Base-by-base conservation (phyloP, 768 basidiomycete species). In the Leccinum pellstonianum region DNA sequence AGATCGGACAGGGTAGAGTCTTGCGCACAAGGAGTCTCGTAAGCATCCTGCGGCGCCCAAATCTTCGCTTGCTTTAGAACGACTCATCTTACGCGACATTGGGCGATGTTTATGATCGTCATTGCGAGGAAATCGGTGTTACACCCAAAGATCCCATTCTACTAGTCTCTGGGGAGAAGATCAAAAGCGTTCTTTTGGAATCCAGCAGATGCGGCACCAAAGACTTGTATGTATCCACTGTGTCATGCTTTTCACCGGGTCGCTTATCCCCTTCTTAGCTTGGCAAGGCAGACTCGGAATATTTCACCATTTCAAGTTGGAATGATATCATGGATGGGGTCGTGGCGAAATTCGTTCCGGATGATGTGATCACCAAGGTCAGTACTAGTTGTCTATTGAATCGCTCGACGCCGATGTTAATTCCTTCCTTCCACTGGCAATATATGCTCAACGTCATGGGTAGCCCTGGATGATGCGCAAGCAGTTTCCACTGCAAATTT, bases 391-490 rank as follows among this genome's bases (percentile, higher is more conserved):
- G 31, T 11, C 25, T 50, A 19, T 38, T 47, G 21, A 31, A 29
- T 41, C 8, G 31, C 7, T 33, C 46, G 21, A 43, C 35, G 47
- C 51, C 56, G 27, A 62, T 29, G 9, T 17, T 51, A 54, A 53
- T 4, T 33, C 50, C 41, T 17, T 41, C 17, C 17, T 41, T 41
- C 17, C 27, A 29, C 8, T 29, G 27, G 27, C 58, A 99, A 96
- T 98, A 95, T 72, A 92, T 99, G 90, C 80, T 86, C 43, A 84
- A 83, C 37, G 88, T 90, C 23, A 96, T 98, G 92, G 77, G 81
- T 49, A 83, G 82, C 2, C 86, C 3, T 99, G 96, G 96, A 83
- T 91, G 60, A 94, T 98, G 86, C 86, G 97, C 60, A 98, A 97
- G 77, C 95, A 98, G 75, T 97, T 98, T 74, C 88, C 95, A 9